Conservation (phyloP, 2,329 filamentous ascomycete species). For the Apiospora aurea region DNA sequence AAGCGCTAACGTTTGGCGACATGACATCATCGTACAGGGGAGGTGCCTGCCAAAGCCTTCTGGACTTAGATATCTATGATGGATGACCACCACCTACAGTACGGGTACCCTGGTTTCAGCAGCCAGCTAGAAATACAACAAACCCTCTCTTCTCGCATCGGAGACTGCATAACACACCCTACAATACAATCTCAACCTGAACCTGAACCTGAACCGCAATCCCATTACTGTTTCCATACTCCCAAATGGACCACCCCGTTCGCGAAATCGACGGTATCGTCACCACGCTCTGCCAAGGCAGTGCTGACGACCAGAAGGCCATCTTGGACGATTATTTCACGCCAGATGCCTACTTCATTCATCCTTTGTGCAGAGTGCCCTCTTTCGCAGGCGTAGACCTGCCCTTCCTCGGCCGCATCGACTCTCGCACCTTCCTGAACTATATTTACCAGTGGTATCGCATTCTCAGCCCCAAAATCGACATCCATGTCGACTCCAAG, state of each 20-base stretch:
- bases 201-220: not conserved
- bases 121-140: not conserved
- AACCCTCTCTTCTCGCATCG: not conserved
- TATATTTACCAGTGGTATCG: constrained; percentile 86
- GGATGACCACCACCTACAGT: no score
- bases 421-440: constrained; percentile 72
- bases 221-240: not conserved
- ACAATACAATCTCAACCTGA: not conserved
- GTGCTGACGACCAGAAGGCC: constrained; percentile 68
- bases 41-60: not conserved
- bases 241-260: constrained; percentile 39
- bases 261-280: constrained; percentile 73
- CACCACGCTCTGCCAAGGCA: constrained; percentile 70
- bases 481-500: constrained; percentile 70
- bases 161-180: no score
- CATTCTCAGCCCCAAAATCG: constrained; percentile 77
- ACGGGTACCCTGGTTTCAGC: no score
- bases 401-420: constrained; percentile 51
- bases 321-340: constrained; percentile 78
- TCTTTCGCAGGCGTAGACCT: constrained; percentile 52
- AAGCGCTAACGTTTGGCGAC: no score
- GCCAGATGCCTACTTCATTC: constrained; percentile 73
- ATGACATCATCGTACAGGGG: no score
- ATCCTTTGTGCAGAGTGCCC: constrained; percentile 79
- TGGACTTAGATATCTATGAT: no score